Conservation (phyloP, 768 basidiomycete genomes). For the Roridomyces roridus region DNA sequence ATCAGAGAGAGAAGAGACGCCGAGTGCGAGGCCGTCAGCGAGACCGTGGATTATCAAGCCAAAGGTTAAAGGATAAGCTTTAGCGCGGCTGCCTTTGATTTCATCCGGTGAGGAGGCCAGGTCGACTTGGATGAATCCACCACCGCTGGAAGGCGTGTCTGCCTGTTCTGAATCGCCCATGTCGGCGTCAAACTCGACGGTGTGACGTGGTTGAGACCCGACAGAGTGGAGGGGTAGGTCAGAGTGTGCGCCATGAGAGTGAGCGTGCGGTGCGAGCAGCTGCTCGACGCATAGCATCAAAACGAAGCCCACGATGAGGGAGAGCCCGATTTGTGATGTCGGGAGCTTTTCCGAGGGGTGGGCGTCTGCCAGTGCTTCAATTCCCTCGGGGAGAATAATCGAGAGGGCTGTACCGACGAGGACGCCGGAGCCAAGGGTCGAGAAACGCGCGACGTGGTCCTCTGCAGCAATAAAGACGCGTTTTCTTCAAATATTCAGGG, state of each 20-base stretch:
- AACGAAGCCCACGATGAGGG: constrained; percentile 65
- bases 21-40: constrained; percentile 92
- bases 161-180: constrained; percentile 59
- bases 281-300: constrained; percentile 77
- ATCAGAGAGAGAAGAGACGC: constrained; percentile 66
- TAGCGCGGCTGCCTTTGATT: constrained; percentile 34
- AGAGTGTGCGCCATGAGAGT: constrained; percentile 34
- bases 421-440: constrained; percentile 53
- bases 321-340: constrained; percentile 62
- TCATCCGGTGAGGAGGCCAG: too few relatives aligned
- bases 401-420: constrained; percentile 90
- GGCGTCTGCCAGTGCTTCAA: constrained; percentile 61
- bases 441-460: constrained; percentile 18
- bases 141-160: constrained; percentile 26
- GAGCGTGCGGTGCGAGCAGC: constrained; percentile 57
- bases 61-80: constrained; percentile 77
- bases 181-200: constrained; percentile 66
- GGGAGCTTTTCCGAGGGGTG: constrained; percentile 47
- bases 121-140: constrained; percentile 30
- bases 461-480: constrained; percentile 14
- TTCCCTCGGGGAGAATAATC: constrained; percentile 93
- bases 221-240: constrained; percentile 36
- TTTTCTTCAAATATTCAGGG: background rate
- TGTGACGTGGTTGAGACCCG: constrained; percentile 26
- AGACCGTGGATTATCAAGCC: constrained; percentile 89